Base-by-base conservation (phyloP, 208 protist species). In the Polymyxa betae region DNA sequence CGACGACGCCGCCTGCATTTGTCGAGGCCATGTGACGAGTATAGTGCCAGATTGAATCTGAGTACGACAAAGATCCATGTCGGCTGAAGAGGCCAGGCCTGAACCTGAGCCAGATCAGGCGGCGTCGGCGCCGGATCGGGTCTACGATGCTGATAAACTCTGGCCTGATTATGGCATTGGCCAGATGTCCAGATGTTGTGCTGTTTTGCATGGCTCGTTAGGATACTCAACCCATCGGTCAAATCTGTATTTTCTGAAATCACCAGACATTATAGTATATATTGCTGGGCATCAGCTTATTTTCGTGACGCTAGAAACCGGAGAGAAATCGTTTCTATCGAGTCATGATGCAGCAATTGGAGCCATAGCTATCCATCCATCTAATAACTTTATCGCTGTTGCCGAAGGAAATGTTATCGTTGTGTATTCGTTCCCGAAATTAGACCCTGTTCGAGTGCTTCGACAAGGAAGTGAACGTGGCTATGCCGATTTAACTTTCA, bases 401-500 rank as follows among this genome's bases (percentile, higher is more conserved):
- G 90, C 77, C 0, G 90, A 92, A 92, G 16, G 12, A 35, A 5
- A 5, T 5, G 35, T 45, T 5, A 77, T 92, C 78, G 38, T 66
- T 38, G 89, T 92, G 38, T 91, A 92, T 88, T 88, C 88, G 41
- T 93, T 35, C 52, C 92, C 90, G 44, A 77, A 44, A 29, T 32
- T 92, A 5, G 77, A 78, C 88, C 90, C 94, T 1, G 64, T 93
- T 12, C 92, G 94, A 38, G 92, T 95, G 0, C 95, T 98, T 66
- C 43, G 89, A 32, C 64, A 93, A 1, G 97, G 97, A 10, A 95
- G 96, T 0, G 94, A 95, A 52, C 92, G 92, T 24, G 96, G 95
- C 5, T 99, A 96, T 93, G 95, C 93, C 43, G 94, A 95, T 0
- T 92, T 97, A 38, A 68, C 92, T 49, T 99, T 98, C 93, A 96